Conservation (phyloP, 169 alveolate genomes). For the Plasmodium malariae region DNA sequence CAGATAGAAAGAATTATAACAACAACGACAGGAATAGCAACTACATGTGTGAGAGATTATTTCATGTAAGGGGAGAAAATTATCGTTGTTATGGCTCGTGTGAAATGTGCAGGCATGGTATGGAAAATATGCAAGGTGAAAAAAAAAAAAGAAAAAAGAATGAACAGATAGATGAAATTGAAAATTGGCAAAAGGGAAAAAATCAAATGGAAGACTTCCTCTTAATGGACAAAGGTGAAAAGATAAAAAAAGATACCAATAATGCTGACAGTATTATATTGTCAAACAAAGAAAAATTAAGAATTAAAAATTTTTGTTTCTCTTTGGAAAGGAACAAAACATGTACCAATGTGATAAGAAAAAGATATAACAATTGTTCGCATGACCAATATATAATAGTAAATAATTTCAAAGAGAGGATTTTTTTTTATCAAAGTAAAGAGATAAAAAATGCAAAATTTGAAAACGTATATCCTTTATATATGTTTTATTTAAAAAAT, state of each 20-base stretch:
- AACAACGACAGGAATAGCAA: not conserved
- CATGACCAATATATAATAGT: slow-evolving; percentile 7
- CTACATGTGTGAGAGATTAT: not conserved
- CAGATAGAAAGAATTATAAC: slow-evolving; percentile 14
- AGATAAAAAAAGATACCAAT: not conserved
- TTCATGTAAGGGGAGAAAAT: too few species aligned
- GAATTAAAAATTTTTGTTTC: too few species aligned
- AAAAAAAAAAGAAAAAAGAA: not conserved
- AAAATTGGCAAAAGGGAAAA: not conserved
- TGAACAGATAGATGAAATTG: not conserved
- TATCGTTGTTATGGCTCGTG: too few species aligned
- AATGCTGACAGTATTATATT: not conserved
- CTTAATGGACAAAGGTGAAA: not conserved
- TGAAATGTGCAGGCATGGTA: not conserved
- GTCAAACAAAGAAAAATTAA: not conserved
- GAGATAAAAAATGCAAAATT: slow-evolving; percentile 4
- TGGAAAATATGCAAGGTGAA: not conserved
- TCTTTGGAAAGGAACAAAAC: not conserved
- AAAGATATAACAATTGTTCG: not conserved
- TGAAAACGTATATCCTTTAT: not conserved
- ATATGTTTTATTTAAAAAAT: slow-evolving; percentile 21
- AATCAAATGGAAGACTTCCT: not conserved
- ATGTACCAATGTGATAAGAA: not conserved
- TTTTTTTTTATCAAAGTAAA: slow-evolving; percentile 1
- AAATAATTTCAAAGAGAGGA: slow-evolving; percentile 21